Evolutionary conservation across 179 eudicot species (phyloP).

Genomic region (Spinacia oleracea): DNA sequence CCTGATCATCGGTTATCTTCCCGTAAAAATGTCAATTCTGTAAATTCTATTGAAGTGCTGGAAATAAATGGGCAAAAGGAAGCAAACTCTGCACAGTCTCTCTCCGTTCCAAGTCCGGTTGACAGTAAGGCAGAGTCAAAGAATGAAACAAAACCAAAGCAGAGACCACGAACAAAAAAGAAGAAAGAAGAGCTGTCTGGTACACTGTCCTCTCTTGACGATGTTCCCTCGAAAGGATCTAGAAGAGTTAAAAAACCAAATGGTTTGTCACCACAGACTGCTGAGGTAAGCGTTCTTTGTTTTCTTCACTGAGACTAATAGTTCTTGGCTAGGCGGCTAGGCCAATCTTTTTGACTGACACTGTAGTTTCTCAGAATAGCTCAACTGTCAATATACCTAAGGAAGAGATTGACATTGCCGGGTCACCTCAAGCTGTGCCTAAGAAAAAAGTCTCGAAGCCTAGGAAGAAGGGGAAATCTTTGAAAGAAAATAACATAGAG

Average conservation of each 20-base stretch:
- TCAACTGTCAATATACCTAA: slow-evolving; percentile 30
- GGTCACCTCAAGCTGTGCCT: slow-evolving; percentile 33
- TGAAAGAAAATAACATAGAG: slow-evolving; percentile 29
- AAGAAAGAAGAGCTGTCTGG: slow-evolving; percentile 41
- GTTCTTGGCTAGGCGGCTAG: slow-evolving; percentile 11
- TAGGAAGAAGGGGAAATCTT: slow-evolving; percentile 37
- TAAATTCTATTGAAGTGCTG: slow-evolving; percentile 33
- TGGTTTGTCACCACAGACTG: slow-evolving; percentile 28
- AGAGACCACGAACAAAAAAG: slow-evolving; percentile 48
- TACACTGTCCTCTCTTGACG: slow-evolving; percentile 36
- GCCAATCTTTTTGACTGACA: slow-evolving; percentile 35
- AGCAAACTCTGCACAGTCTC: slow-evolving; percentile 20
- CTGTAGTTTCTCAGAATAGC: slow-evolving; percentile 45
- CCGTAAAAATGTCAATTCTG: slow-evolving; percentile 27
- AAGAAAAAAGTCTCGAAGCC: slow-evolving; percentile 35
- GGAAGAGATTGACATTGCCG: slow-evolving; percentile 35
- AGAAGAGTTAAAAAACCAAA: slow-evolving; percentile 27
- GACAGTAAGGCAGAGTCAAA: slow-evolving; percentile 31
- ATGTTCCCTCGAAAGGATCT: slow-evolving; percentile 29
- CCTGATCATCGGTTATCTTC: slow-evolving; percentile 31
- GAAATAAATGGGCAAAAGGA: slow-evolving; percentile 35
- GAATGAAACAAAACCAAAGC: slow-evolving; percentile 43
- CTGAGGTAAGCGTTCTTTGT: slow-evolving; percentile 48
- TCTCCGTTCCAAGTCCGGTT: slow-evolving; percentile 25
- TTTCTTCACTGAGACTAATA: neutral